Evolutionary conservation across 805 yeast genomes (phyloP), one percentile per base, ranked within the genome.

Genomic region (Spathaspora sp.): DNA sequence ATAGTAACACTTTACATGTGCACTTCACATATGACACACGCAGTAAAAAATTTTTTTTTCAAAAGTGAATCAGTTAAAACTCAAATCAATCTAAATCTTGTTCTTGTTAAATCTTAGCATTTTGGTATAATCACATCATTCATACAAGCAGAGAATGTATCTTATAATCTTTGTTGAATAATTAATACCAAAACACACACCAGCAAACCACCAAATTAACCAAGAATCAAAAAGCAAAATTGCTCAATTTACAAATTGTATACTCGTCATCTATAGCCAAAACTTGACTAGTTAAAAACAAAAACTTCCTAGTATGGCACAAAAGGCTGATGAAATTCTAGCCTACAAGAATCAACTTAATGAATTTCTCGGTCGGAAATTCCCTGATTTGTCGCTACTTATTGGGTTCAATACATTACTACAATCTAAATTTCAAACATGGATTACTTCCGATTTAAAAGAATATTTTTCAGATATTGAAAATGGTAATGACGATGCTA

Each of bases 351-450:
- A 40, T 28, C 68, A 65, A 48, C 46, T 63, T n/a, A 51, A 55
- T 40, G 60, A 55, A 6, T 48, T 62, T 11, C 50, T 65, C 11
- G 48, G 47, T 18, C 50, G 58, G 18, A 61, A 60, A 46, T 61
- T 49, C 39, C 59, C 68, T 31, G 77, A 76, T 45, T 79, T 76
- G 48, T 69, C 82, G 2, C 57, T 79, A 11, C 61, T 80, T 31
- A 59, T 77, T 23, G 87, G 87, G 1, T 69, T 79, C 31, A 66
- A 78, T 53, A 73, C 73, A 48, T 72, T 78, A 50, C 68, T 77
- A 16, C 82, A 82, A 51, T 72, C 80, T 2, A 78, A 75, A 52
- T 73, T 79, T 49, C 65, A 68, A 1, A 56, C 65, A 1, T 72
- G 79, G 69, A 76, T 82, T 14, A 44, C 56, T 11, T 50, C 56